Conservation (phyloP, 305 asterid species). For the Fraxinus latifolia region DNA sequence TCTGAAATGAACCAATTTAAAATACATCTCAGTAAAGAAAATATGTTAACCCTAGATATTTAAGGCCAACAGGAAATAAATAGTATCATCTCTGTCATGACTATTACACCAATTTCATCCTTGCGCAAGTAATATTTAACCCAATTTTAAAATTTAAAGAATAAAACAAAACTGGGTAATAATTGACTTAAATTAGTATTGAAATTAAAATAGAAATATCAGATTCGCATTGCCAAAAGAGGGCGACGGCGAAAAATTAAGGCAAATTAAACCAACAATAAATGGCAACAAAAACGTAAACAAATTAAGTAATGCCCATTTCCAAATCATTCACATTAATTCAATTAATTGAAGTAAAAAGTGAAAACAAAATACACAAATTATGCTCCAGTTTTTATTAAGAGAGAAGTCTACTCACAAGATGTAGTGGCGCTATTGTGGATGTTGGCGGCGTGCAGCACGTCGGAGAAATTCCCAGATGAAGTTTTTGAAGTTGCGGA, state of each 20-base stretch:
- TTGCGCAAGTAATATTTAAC: not conserved
- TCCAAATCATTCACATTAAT: not conserved
- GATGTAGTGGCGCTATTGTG: not conserved
- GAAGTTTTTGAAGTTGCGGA: conserved; percentile 9
- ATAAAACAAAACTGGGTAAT: conserved; percentile 1
- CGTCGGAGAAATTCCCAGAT: conserved; percentile 12
- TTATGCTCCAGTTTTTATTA: not conserved
- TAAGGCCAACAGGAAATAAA: conserved; percentile 9
- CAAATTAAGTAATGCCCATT: conserved; percentile 8
- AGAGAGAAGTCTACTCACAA: conserved; percentile 3
- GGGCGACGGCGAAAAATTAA: not conserved
- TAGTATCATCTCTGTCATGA: not conserved
- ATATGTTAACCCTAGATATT: conserved; percentile 15
- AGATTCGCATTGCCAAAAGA: not conserved
- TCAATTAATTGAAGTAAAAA: not conserved
- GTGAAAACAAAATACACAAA: not conserved
- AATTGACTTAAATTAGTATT: not conserved
- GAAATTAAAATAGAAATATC: conserved; percentile 3
- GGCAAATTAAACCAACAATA: conserved; percentile 2
- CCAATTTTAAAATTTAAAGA: not conserved
- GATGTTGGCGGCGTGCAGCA: conserved; percentile 18
- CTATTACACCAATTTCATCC: not conserved
- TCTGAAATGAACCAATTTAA: not conserved
- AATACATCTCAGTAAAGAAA: not conserved
- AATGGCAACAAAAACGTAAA: not conserved